A percentile compares a stretch with the other conserved stretches of the same genome.
phyloP scores from a whole-genome alignment of 768 basidiomycete genomes.

The Russula sp. region DNA sequence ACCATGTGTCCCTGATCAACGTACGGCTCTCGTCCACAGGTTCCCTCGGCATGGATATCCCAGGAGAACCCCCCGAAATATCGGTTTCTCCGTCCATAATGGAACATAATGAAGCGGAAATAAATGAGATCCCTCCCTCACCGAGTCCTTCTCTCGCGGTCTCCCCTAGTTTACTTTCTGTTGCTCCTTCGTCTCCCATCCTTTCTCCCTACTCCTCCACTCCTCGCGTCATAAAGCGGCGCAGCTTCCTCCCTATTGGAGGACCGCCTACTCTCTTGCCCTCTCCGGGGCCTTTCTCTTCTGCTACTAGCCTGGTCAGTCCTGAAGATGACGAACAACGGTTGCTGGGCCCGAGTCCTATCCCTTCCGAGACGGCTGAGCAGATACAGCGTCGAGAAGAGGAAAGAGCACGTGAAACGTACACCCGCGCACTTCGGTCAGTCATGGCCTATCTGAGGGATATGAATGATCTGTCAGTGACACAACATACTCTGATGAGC shows the following conservation, averaged over 20 bases:
- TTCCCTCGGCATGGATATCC: constrained; percentile 38
- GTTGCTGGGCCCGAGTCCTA: constrained; percentile 40
- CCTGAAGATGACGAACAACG: constrained; percentile 29
- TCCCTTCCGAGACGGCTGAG: constrained; percentile 38
- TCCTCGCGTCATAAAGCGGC: constrained; percentile 57
- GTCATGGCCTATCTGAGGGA: constrained; percentile 96
- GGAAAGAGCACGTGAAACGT: constrained; percentile 63
- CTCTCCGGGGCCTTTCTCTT: constrained; percentile 55
- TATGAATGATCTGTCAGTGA: constrained; percentile 83
- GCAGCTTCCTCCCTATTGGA: constrained; percentile 87
- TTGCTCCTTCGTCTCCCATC: constrained; percentile 10
- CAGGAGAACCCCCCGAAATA: constrained; percentile 3
- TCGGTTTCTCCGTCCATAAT: constrained; percentile 18
- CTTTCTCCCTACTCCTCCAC: constrained; percentile 38
- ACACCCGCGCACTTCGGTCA: constrained; percentile 76
- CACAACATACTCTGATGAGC: constrained; percentile 52
- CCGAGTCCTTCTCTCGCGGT: constrained; percentile 2
- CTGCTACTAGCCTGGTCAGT: constrained; percentile 42
- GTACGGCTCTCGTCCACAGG: constrained; percentile 62
- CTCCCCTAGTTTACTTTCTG: constrained; percentile 19
- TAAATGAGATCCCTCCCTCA: constrained; percentile 1
- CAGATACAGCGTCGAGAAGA: constrained; percentile 58
- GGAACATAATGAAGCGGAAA: constrained; percentile 6
- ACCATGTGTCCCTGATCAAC: constrained; percentile 24
- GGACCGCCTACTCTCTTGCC: constrained; percentile 60